Evolutionary conservation across 164 flowering plant genomes (phyloP).

Genomic region (Amborella trichopoda): DNA sequence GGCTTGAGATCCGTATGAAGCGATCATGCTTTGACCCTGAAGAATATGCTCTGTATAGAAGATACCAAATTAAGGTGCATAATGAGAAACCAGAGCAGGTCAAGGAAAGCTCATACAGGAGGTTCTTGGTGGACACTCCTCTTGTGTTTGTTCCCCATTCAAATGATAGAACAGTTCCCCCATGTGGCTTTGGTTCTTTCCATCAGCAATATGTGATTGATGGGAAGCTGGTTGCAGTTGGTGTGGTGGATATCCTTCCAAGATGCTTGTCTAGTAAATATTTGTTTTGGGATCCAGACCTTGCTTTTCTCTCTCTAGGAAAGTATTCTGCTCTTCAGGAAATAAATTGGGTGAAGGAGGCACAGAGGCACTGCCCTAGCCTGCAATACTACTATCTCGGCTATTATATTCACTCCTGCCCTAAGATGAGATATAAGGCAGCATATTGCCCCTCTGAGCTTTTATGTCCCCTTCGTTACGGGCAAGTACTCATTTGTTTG

Average conservation of each 20-base stretch:
- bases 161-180: constrained; percentile 50
- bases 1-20: constrained; percentile 65
- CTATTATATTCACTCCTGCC: constrained; percentile 85
- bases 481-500: constrained; percentile 39
- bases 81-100: constrained; percentile 60
- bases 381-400: constrained; percentile 93
- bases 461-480: constrained; percentile 82
- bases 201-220: constrained; percentile 90
- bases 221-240: constrained; percentile 88
- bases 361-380: constrained; percentile 51
- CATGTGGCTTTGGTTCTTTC: constrained; percentile 97
- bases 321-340: constrained; percentile 88
- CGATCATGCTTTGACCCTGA: constrained; percentile 78
- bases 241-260: constrained; percentile 93
- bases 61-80: constrained; percentile 76
- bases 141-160: constrained; percentile 53
- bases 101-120: constrained; percentile 50
- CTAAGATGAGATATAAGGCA: constrained; percentile 96
- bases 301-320: constrained; percentile 75
- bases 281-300: constrained; percentile 95
- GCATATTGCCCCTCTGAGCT: constrained; percentile 90
- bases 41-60: constrained; percentile 71
- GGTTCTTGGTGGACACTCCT: constrained; percentile 81
- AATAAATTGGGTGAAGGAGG: constrained; percentile 74
- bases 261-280: constrained; percentile 91